Evolutionary conservation across 2,329 filamentous ascomycete species (phyloP).

Genomic region (Madurella mycetomatis): DNA sequence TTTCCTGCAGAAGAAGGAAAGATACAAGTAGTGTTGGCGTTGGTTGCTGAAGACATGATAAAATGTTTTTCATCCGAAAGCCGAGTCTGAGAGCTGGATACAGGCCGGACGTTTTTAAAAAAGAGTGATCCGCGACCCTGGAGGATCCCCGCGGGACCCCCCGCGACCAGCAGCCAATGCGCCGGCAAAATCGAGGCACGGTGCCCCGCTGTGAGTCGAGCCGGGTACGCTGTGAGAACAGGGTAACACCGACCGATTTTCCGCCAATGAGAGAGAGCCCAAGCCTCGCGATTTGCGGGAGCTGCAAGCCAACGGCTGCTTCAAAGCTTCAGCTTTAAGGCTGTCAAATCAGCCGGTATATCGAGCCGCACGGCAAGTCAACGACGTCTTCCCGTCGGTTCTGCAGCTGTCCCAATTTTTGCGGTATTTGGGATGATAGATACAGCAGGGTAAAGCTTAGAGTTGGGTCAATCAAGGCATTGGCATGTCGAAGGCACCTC

Average conservation of each 20-base stretch:
- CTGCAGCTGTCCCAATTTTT: not conserved
- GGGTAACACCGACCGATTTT: conserved; percentile 7
- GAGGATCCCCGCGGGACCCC: not conserved
- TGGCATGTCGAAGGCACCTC: no score
- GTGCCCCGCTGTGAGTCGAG: conserved; percentile 8
- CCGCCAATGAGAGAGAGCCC: conserved; percentile 11
- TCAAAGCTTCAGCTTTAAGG: not conserved
- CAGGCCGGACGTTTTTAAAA: not conserved
- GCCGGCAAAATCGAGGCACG: conserved; percentile 15
- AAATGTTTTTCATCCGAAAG: conserved; percentile 3
- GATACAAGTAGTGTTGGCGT: not conserved
- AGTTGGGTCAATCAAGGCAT: no score
- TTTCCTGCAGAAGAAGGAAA: not conserved
- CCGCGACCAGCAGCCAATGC: conserved; percentile 9
- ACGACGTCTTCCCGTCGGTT: no score
- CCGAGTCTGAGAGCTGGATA: not conserved
- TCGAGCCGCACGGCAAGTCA: not conserved
- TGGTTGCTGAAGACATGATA: not conserved
- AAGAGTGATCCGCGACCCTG: not conserved
- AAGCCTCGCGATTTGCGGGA: not conserved
- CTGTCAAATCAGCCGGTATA: conserved; percentile 4
- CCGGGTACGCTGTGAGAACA: not conserved
- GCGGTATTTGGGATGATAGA: not conserved
- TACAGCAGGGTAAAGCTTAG: no score
- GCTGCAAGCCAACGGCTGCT: not conserved